Base-by-base conservation (phyloP, 495 filamentous ascomycete species). In the Aspergillus coremiiformis region DNA sequence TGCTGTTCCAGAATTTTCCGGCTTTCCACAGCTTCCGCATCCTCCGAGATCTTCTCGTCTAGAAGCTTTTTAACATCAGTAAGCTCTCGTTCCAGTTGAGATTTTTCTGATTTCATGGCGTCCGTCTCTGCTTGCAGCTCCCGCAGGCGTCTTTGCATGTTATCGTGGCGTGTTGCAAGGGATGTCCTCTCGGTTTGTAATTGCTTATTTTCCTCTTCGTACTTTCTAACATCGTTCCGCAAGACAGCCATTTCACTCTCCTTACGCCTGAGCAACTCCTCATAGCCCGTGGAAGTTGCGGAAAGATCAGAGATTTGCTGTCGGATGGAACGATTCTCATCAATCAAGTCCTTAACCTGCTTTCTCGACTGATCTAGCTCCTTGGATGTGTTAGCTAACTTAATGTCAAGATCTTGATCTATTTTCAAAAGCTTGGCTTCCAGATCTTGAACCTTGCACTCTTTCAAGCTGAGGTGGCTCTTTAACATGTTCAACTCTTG, bases 161-260 rank as follows among this genome's bases (percentile, higher is more conserved):
- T 84, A 50, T 96, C 89, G 59, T 91, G 89, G 54, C 93, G 87
- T 1, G 76, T 74, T 5, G 78, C 66, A 6, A 97, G 76, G 6
- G 71, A 73, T 45, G 69, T 74, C 59, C 80, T 89, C 61, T 96
- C 88, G 11, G 85, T 76, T 46, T 96, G 90, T 35, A 92, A 79
- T 24, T 71, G 72, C 39, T 78, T 83, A n/a, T 83, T 84, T 47
- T 95, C 90, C 43, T 83, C 79, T 55, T 90, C 85, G 52, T 82
- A 78, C 52, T 83, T 87, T 65, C 85, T 88, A 30, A 85, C 78
- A 62, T 98, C 93, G 1, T 85, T 81, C 44, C 89, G 85, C 19
- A 97, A 76, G 47, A 97, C 75, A 1, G 85, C 78, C 33, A 97
- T 75, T 60, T 98, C 93, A 66, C 92, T 95, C 60, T 98, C 94